A percentile compares a stretch with the other conserved stretches of the same genome.
These are phyloP conservation scores for Penicillium turbatum DNA, from an alignment of 495 filamentous ascomycete genomes.

Conservation along the genomic window DNA sequence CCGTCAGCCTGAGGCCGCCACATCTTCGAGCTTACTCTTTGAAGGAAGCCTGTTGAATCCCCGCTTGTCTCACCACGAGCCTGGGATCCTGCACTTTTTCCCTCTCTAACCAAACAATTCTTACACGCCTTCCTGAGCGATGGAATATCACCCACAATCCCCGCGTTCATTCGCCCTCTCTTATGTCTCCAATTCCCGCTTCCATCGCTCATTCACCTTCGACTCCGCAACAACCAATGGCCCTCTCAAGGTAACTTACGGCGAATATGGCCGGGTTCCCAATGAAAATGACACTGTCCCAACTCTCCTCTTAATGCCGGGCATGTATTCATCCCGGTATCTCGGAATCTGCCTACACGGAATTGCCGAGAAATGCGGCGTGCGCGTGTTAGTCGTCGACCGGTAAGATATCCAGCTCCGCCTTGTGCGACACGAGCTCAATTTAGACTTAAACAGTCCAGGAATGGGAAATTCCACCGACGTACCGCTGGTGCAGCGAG, in stretches of 20 bases:
- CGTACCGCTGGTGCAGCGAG: conserved; percentile 32
- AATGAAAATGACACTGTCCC: conserved; percentile 4
- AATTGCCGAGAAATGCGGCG: conserved; percentile 27
- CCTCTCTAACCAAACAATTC: neutral
- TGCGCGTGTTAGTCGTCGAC: conserved; percentile 31
- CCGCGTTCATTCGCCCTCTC: conserved; percentile 5
- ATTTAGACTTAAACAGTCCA: conserved; percentile 2
- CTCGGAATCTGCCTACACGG: conserved; percentile 22
- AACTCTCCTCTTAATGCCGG: conserved; percentile 28
- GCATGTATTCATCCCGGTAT: conserved; percentile 37
- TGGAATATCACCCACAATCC: conserved; percentile 1
- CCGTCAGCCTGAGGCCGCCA: neutral
- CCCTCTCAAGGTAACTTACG: conserved; percentile 25
- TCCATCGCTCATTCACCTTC: conserved; percentile 26
- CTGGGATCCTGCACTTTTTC: neutral
- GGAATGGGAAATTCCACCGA: conserved; percentile 45
- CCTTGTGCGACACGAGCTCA: too few species aligned
- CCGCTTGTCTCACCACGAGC: neutral
- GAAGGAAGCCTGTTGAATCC: neutral
- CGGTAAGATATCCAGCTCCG: conserved; percentile 3
- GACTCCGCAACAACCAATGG: conserved; percentile 15
- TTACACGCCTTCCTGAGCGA: neutral
- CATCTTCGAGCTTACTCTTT: neutral
- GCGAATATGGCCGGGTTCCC: conserved; percentile 18
- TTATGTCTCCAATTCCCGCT: conserved; percentile 25